Percentiles rank a stretch among this genome's conserved stretches.
Evolutionary conservation across 176 grass and related monocot genomes (phyloP).

Genomic region (Thinopyrum elongatum): DNA sequence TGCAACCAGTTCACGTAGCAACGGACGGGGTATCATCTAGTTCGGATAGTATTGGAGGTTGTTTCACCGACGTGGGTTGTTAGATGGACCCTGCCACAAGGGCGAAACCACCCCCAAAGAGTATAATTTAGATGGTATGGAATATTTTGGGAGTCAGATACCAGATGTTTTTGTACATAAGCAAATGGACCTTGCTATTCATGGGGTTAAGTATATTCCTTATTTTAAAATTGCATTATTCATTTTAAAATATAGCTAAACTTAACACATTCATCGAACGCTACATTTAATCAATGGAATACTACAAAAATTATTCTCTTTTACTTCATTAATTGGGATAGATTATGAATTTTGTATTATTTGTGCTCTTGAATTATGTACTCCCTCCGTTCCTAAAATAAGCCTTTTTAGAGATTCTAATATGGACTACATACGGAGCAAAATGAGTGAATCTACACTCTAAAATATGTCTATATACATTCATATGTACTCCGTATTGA

Average conservation of each 20-base stretch:
- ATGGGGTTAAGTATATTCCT: background rate
- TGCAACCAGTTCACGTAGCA: no score
- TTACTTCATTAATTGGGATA: background rate
- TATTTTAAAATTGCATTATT: background rate
- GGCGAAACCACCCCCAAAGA: background rate
- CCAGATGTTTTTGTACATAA: background rate
- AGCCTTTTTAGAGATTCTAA: no score
- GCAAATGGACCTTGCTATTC: background rate
- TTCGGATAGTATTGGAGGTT: no score
- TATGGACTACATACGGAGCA: no score
- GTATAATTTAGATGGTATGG: background rate
- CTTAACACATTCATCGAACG: background rate
- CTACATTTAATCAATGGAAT: background rate
- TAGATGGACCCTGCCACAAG: background rate
- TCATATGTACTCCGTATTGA: no score
- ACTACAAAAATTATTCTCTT: background rate
- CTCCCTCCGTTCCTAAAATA: no score
- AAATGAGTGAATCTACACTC: no score
- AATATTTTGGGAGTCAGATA: background rate
- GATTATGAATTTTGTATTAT: background rate
- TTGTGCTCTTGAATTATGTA: background rate
- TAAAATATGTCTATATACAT: no score
- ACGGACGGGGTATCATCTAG: no score
- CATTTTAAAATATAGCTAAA: background rate
- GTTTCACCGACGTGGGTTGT: background rate